Percentiles rank a stretch among this genome's conserved stretches.
phyloP scores from a whole-genome alignment of 352 stramenopile genomes.

The Lagenidium giganteum region DNA sequence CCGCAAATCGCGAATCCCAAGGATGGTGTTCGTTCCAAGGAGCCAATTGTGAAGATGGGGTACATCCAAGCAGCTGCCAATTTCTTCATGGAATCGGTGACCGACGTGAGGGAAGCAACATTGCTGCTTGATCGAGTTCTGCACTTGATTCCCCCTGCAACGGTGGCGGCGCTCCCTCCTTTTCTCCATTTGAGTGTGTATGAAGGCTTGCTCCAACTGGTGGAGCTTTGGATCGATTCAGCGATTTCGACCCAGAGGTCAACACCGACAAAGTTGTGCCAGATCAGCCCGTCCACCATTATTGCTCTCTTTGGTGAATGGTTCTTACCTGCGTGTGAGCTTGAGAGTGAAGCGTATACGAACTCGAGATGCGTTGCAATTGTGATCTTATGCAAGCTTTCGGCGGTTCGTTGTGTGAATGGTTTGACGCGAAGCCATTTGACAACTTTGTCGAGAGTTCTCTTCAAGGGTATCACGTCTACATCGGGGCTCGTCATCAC shows the following conservation, averaged over 20 bases:
- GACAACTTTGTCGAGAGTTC: conserved; percentile 49
- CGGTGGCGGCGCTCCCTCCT: conserved; percentile 54
- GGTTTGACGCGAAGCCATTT: conserved; percentile 56
- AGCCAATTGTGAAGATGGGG: conserved; percentile 36
- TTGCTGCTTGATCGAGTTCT: conserved; percentile 76
- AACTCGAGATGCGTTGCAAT: conserved; percentile 76
- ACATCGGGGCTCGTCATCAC: conserved; percentile 70
- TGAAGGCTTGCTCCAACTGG: conserved; percentile 66
- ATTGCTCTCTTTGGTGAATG: conserved; percentile 83
- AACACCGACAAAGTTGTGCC: conserved; percentile 47
- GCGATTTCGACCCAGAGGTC: conserved; percentile 59
- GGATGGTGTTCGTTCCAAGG: conserved; percentile 19
- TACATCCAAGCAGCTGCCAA: conserved; percentile 69
- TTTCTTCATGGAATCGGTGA: conserved; percentile 63
- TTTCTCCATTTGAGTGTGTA: conserved; percentile 68
- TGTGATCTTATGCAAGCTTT: conserved; percentile 75
- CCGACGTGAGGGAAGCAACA: conserved; percentile 54
- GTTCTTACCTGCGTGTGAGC: conserved; percentile 81
- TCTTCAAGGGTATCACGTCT: conserved; percentile 78
- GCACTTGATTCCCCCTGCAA: conserved; percentile 69
- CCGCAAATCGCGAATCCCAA: conserved; percentile 26
- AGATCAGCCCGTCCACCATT: conserved; percentile 78
- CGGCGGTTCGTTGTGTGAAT: conserved; percentile 60
- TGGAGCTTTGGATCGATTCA: conserved; percentile 77
- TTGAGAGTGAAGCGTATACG: conserved; percentile 61